Evolutionary conservation across 495 filamentous ascomycete species (phyloP), one percentile per base, ranked within the genome.

Genomic region (Neurospora tetrasperma): DNA sequence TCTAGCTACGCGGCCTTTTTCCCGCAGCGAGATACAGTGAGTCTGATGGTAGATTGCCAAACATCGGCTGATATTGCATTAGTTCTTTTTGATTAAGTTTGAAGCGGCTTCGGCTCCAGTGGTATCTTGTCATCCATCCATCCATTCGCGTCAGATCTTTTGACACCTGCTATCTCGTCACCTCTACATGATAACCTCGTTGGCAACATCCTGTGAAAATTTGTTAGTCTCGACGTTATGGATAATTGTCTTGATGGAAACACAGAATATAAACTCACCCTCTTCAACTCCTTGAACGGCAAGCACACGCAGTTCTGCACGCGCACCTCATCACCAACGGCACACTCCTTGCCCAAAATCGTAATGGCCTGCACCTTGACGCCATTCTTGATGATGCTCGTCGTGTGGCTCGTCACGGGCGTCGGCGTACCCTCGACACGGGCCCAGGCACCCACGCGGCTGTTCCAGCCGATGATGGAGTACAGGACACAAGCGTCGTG

Each of bases 291-390:
- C 88, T 99, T 99, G 81, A 94, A 97, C 35, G 96, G 96, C 85
- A 99, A 82, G 83, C 96, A 98, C 72, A 99, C 91, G 81, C 96
- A 99, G 84, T 99, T 99, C 85, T 98, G 96, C 76, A 99, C 94
- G 71, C 94, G 89, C 40, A 99, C 92, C 80, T 99, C 96, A 77
- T 99, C 96, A 1, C 90, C 94, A 70, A 98, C 96, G 42, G 85
- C 90, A 78, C 96, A 98, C 82, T 99, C 96, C 86, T 98, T 97
- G 79, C 95, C 96, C 75, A 99, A 84, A 76, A 98, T 99, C 43
- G 94, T 98, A 80, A 99, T 97, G 83, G 93, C 97, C 86, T 99
- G 96, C 70, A 99, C 96, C 86, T 98, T 98, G 82, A 98, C 89
- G 42, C 96, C 96, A 75, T 97, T 96, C 89, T 97, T 98, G 78